A percentile compares a stretch with the other conserved stretches of the same genome.
These are phyloP conservation scores for Arabidopsis suecica DNA, from an alignment of 345 rosid species.

Conservation along the genomic window DNA sequence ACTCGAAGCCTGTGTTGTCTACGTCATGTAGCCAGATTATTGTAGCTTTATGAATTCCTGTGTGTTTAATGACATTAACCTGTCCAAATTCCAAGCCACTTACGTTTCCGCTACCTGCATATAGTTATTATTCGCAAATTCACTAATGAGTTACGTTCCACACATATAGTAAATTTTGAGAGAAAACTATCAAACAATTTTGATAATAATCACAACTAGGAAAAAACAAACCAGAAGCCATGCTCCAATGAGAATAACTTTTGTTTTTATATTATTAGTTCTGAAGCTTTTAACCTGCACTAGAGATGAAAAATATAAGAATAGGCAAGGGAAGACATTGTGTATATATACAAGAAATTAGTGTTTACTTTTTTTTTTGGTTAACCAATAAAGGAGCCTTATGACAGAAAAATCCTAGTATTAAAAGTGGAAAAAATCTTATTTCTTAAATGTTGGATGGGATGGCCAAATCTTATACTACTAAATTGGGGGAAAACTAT, in stretches of 20 bases:
- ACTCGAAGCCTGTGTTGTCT: background rate
- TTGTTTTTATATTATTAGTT: too few relatives aligned
- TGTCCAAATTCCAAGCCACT: background rate
- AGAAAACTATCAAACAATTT: background rate
- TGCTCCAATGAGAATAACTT: background rate
- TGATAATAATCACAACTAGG: background rate
- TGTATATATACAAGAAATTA: background rate
- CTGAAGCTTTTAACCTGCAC: background rate
- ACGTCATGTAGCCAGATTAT: background rate
- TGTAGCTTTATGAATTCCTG: too few relatives aligned
- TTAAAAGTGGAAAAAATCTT: background rate
- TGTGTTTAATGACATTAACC: too few relatives aligned
- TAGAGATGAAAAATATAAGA: background rate
- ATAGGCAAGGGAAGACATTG: conserved; percentile 3
- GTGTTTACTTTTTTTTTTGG: background rate
- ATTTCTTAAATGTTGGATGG: background rate
- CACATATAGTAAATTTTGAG: background rate
- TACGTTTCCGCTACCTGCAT: background rate
- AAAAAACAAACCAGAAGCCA: conserved; percentile 9
- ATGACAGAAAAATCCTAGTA: background rate
- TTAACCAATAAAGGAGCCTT: background rate
- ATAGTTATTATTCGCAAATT: background rate
- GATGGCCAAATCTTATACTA: background rate
- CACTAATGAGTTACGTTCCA: background rate
- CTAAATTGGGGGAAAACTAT: background rate